Conservation (phyloP, 768 basidiomycete species). For the Leccinum subtestaceum region DNA sequence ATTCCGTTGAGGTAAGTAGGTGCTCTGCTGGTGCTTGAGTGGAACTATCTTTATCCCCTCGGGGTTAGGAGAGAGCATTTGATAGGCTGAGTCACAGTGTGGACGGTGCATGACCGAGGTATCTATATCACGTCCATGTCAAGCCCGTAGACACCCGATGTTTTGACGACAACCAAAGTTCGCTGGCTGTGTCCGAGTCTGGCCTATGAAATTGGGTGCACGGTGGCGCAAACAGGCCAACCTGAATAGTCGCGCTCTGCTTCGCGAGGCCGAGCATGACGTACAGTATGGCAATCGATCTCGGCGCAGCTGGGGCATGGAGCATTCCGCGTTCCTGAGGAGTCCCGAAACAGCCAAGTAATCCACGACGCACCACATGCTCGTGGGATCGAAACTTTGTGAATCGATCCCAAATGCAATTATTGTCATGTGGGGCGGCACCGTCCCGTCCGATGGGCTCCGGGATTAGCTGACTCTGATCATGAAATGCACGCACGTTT, state of each 20-base stretch:
- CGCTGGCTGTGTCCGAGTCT: neutral
- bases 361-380: neutral
- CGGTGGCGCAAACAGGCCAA: neutral
- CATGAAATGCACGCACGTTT: neutral
- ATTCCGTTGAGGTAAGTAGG: constrained; percentile 32
- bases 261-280: neutral
- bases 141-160: neutral
- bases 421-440: constrained; percentile 7
- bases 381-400: constrained; percentile 1
- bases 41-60: constrained; percentile 23
- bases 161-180: neutral
- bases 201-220: neutral
- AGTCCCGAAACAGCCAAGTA: constrained; percentile 1
- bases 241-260: neutral
- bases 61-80: constrained; percentile 25
- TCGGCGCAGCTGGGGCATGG: neutral
- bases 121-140: constrained; percentile 12
- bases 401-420: constrained; percentile 27
- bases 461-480: constrained; percentile 9
- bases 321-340: neutral
- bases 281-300: neutral
- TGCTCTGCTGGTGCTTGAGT: neutral
- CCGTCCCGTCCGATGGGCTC: constrained; percentile 35
- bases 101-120: constrained; percentile 33
- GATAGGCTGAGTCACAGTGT: neutral